Conservation (phyloP, 2,329 filamentous ascomycete species). For the Cladosporium sp. region DNA sequence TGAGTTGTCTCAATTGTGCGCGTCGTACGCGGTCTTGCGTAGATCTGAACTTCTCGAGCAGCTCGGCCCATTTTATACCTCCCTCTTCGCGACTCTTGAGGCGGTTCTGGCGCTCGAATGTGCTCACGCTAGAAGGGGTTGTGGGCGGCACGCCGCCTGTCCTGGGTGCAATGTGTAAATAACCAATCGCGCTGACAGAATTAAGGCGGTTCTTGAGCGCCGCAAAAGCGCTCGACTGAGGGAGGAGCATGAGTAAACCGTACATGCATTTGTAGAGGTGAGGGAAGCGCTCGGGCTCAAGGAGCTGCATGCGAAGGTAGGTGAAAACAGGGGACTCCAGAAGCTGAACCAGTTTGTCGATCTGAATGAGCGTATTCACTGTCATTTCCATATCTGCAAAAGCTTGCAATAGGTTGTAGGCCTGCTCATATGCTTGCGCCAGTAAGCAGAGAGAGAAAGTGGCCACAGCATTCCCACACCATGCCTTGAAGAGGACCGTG, state of each 20-base stretch:
- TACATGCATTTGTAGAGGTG: constrained; percentile 98
- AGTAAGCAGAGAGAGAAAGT: constrained; percentile 94
- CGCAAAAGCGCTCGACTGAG: constrained; percentile 94
- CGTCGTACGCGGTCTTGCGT: constrained; percentile 84
- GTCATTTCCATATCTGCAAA: constrained; percentile 99
- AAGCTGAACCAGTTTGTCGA: constrained; percentile 95
- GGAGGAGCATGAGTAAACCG: constrained; percentile 94
- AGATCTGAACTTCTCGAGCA: constrained; percentile 88
- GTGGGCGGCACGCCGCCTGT: constrained; percentile 25
- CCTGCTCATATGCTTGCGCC: constrained; percentile 96
- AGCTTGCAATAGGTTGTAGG: constrained; percentile 90
- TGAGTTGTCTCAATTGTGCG: constrained; percentile 47
- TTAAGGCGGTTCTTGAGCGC: constrained; percentile 95
- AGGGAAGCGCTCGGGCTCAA: constrained; percentile 92
- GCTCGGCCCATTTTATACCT: constrained; percentile 83
- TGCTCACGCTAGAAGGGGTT: constrained; percentile 34
- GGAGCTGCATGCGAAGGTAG: constrained; percentile 87
- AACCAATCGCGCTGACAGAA: constrained; percentile 94
- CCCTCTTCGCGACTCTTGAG: constrained; percentile 68
- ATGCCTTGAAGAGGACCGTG: constrained; percentile 87
- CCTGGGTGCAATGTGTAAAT: constrained; percentile 76
- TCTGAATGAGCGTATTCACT: constrained; percentile 96
- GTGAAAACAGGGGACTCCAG: constrained; percentile 97
- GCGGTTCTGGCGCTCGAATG: constrained; percentile 58
- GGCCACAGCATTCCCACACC: constrained; percentile 97